phyloP scores from a whole-genome alignment of 2,329 filamentous ascomycete genomes.

The Trichoderma harzianum region DNA sequence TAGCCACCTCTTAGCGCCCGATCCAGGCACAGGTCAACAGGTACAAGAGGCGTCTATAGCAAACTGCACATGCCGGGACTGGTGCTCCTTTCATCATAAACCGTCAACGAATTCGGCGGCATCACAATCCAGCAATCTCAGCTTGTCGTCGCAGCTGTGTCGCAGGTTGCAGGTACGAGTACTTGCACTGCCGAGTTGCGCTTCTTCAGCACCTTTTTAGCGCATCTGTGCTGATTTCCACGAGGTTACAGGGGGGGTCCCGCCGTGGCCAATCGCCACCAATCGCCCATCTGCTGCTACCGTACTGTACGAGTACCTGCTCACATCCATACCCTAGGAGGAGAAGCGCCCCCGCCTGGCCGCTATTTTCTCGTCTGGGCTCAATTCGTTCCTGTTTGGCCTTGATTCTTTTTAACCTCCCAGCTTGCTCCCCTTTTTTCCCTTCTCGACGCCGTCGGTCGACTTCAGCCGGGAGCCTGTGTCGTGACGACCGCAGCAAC shows the following conservation, averaged over 20 bases:
- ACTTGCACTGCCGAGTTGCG: neutral
- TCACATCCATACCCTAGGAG: neutral
- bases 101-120: neutral
- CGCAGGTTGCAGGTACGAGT: slow-evolving; percentile 3
- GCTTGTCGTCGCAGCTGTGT: neutral
- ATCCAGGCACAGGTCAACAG: neutral
- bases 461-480: slow-evolving; percentile 15
- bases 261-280: slow-evolving; percentile 14
- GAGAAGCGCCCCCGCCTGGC: slow-evolving; percentile 14
- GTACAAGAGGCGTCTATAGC: neutral
- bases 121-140: neutral
- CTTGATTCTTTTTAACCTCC: neutral
- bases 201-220: slow-evolving; percentile 18
- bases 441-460: neutral
- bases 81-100: neutral
- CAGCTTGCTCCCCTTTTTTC: neutral
- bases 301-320: neutral
- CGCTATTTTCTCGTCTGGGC: slow-evolving; percentile 1
- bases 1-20: slow-evolving; percentile 3
- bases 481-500: slow-evolving; percentile 12
- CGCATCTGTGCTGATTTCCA: slow-evolving; percentile 15
- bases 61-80: neutral
- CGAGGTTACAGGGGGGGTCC: slow-evolving; percentile 17
- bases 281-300: neutral
- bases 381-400: slow-evolving; percentile 1